Base-by-base conservation (phyloP, 441 rosid genomes). In the Populus hybrid region DNA sequence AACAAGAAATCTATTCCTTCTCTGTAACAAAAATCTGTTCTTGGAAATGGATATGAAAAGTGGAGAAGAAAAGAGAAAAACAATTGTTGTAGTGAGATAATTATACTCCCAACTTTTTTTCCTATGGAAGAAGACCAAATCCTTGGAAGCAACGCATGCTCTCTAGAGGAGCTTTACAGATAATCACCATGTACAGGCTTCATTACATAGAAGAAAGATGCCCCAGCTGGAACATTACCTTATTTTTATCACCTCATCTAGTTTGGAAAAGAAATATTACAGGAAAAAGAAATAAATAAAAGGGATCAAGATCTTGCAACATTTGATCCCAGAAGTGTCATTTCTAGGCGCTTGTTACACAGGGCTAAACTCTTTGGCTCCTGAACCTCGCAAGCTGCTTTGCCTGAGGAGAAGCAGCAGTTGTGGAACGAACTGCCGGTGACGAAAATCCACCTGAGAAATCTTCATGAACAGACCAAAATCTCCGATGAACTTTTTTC, bases 281-380 rank as follows among this genome's bases (percentile, higher is more conserved):
- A 45, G 56, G 56, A 45, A 45, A 45, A 45, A 14, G 6, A 45
- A 45, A 45, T 45, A 45, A 0, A 45, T 45, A 14, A 45, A 14
- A 45, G 56, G 56, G 20, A 14, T 45, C 20, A 4, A 45, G 56
- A 45, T 4, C 56, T 45, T 45, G 56, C 20, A 5, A 53, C 36
- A 33, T n/a, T 33, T 65, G 7, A 65, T 45, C 20, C 56, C 56
- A 14, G 56, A 45, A 45, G 56, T 45, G 14, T 7, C 28, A 63
- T 78, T 28, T 28, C 76, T 81, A 83, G 56, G 81, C 87, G 45
- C 91, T 91, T 31, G 89, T 81, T 20, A 90, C 76, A 64, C 95
- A 89, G 38, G 94, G 89, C 59, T 91, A 87, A 91, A 94, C 78
- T 81, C 90, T 88, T 38, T 83, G 89, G 80, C 97, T 92, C 76